These are phyloP conservation scores for Tulasnella sp. DNA, from an alignment of 768 basidiomycete species.

Conservation along the genomic window DNA sequence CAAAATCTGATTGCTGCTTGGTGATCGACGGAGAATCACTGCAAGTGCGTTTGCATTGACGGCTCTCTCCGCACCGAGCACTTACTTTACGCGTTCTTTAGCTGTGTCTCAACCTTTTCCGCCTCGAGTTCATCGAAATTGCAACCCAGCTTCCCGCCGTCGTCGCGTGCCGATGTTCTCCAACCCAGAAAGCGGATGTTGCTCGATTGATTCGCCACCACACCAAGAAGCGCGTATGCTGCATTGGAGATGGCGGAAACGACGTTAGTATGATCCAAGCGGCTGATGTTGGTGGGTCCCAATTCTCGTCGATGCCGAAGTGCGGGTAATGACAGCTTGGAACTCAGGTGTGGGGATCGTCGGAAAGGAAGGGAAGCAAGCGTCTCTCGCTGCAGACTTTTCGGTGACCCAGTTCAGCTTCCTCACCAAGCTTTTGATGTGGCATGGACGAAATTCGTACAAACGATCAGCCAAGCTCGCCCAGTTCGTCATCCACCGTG, in stretches of 20 bases:
- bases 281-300: constrained; percentile 82
- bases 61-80: neutral
- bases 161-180: constrained; percentile 96
- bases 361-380: constrained; percentile 98
- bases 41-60: constrained; percentile 52
- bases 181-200: constrained; percentile 98
- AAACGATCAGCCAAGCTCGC: constrained; percentile 96
- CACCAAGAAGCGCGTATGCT: constrained; percentile 94
- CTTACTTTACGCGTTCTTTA: constrained; percentile 38
- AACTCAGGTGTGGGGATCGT: constrained; percentile 87
- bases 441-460: constrained; percentile 99
- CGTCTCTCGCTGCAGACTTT: constrained; percentile 97
- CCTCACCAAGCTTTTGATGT: constrained; percentile 92
- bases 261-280: constrained; percentile 99
- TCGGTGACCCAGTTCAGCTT: constrained; percentile 95
- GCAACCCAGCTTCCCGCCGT: constrained; percentile 94
- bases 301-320: neutral
- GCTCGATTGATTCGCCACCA: constrained; percentile 85
- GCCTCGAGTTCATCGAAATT: constrained; percentile 92
- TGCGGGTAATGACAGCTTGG: constrained; percentile 33
- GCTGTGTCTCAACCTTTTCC: constrained; percentile 88
- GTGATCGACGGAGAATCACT: constrained; percentile 98
- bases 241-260: constrained; percentile 98
- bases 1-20: constrained; percentile 93
- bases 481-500: constrained; percentile 97